Evolutionary conservation across 148 eudicot species (phyloP), one percentile per base, ranked within the genome.

Genomic region (Rhododendron molle): DNA sequence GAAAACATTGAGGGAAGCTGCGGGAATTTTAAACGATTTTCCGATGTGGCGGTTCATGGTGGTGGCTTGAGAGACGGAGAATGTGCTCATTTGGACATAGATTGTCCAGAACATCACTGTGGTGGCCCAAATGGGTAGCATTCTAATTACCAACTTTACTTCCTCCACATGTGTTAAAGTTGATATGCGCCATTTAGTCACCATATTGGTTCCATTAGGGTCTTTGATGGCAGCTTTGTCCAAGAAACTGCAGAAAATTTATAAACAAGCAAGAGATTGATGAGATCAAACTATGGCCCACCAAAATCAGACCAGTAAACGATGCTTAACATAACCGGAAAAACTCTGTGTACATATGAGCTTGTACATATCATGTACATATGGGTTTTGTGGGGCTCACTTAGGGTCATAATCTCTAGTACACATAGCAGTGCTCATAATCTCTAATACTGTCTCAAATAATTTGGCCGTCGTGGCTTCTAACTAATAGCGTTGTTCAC

Each of bases 121-220:
- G 3, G 99, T 95, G 23, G 97, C 97, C 99, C 98, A 96, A 56
- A 94, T 95, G 3, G 99, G 99, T 30, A 96, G 74, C 98, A 95
- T 95, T 78, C 94, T 85, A 18, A 96, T 21, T 40, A 96, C 91
- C 86, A 92, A 16, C 84, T 96, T 96, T 5, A 96, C 99, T 86
- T 96, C 99, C 85, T 96, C 99, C 0, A 95, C 96, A 82, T 96
- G 98, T 12, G 98, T 95, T 71, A 90, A 85, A 9, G 96, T 94
- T 23, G 93, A 91, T 15, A 92, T 94, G 76, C 38, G 13, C 76
- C 76, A 71, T 71, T 71, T 93, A 87, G 88, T 89, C 11, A 88
- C 79, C 56, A 23, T 81, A 0, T 15, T 88, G 15, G 81, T 34
- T 16, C 69, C 88, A 40, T 49, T 28, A 11, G 90, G 52, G 36